Evolutionary conservation across 2,329 filamentous ascomycete genomes (phyloP), one percentile per base, ranked within the genome.

Genomic region (Ceratocystis diversiconidia): DNA sequence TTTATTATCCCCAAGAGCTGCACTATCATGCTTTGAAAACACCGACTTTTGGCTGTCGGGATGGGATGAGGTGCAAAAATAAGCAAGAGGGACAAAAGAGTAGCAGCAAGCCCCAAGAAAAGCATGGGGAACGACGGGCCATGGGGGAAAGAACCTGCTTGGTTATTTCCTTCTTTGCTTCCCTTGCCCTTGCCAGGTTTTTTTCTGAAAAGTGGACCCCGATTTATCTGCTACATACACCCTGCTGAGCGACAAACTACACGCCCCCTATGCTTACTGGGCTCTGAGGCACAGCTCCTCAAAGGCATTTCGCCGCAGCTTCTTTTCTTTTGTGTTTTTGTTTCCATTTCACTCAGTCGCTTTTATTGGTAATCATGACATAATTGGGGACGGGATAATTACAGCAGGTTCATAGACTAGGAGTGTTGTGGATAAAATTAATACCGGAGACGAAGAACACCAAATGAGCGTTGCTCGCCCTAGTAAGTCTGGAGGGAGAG

Each of bases 31-130:
- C 61, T 59, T 43, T 22, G 41, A 62, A 62, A 62, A 62, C 43
- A 50, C 28, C 15, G 61, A n/a, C 43, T 48, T 62, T 62, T 62
- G 43, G 61, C 61, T 48, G 61, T 46, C 43, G 43, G 8, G 61
- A 62, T 62, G 61, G 41, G 61, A 30, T 62, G 61, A 62, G 61
- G 61, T 62, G 61, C 43, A 48, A 50, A 46, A 48, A 41, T 41
- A 41, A 41, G 36, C 48, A 52, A 52, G 46, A 50, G n/a, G 28
- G 17, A 41, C 36, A 25, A 62, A 44, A 48, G 43, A 30, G 48
- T 46, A 17, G 43, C 22, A 62, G 28, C 61, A 32, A 61, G 43
- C 41, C 25, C 61, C 61, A 59, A 59, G 52, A 59, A 59, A 59
- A 59, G 55, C 55, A 28, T 62, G 32, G 60, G 41, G 15, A 22